Evolutionary conservation across 139 green algal species (phyloP), one percentile per base, ranked within the genome.

Genomic region (Yamagishiella unicocca): DNA sequence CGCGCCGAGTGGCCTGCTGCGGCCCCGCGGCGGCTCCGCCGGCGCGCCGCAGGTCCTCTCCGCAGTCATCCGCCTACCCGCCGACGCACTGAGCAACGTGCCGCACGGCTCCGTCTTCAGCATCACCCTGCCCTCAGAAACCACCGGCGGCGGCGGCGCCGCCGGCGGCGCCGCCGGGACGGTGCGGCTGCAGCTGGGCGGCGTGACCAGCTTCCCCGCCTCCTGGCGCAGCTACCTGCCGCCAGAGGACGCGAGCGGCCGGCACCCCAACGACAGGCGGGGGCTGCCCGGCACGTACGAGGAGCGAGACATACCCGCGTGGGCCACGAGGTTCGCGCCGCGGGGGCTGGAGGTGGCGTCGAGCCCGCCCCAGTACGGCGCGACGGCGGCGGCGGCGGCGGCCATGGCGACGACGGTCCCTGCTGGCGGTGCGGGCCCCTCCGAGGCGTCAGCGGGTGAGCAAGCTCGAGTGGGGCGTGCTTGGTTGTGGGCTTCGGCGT

Each of bases 191-290:
- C 76, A 53, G 37, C 12, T 83, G 35, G 76, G 76, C 31, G 35
- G 35, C 27, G 1, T 83, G 37, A 19, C 54, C 0, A 22, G 40
- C 53, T 42, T 83, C 43, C 54, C 76, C 19, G 35, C 27, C 9
- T 72, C 53, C 22, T 83, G 76, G 76, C 76, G 76, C 35, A 83
- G 76, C 76, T 83, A 83, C 76, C 76, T 83, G 54, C 76, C 76
- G 35, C 21, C 53, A 37, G 76, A 83, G 76, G 54, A 71, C n/a
- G 21, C 8, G 5, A 38, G 53, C 37, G 75, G 75, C 33, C 42
- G 53, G 31, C 46, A 46, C 33, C 76, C 76, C 29, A 83, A 83
- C 55, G 76, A 83, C 22, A 25, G 54, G 37, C 53, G 35, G 25
- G 76, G 76, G 21, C 76, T 83, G 35, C 54, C 76, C 7, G 76